Conservation (phyloP, 176 grass and related monocot species). For the Ampelocalamus luodianensis region DNA sequence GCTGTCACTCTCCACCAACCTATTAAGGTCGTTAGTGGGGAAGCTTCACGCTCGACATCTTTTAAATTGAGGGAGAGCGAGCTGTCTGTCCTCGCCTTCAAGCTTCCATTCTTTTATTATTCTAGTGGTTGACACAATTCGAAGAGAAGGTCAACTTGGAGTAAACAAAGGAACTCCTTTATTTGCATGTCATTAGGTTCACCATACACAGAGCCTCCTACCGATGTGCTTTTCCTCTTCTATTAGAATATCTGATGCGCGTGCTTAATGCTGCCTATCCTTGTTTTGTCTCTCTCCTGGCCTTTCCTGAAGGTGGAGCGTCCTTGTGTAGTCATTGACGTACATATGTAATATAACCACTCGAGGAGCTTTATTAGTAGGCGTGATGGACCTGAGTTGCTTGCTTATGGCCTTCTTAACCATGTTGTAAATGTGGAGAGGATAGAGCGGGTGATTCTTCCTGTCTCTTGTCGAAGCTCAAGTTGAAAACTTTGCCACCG, state of each 20-base stretch:
- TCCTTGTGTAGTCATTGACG: slow-evolving; percentile 47
- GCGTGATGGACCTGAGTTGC: slow-evolving; percentile 37
- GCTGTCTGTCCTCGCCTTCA: slow-evolving; percentile 49
- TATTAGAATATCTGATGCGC: slow-evolving; percentile 52
- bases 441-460: slow-evolving; percentile 48
- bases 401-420: slow-evolving; percentile 39
- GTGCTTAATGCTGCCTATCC: slow-evolving; percentile 67
- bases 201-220: slow-evolving; percentile 32
- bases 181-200: slow-evolving; percentile 41
- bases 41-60: slow-evolving; percentile 54
- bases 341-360: slow-evolving; percentile 45
- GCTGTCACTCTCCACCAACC: slow-evolving; percentile 53
- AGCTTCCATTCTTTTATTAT: slow-evolving; percentile 56
- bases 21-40: slow-evolving; percentile 44
- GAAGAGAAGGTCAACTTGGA: slow-evolving; percentile 46
- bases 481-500: slow-evolving; percentile 58
- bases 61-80: slow-evolving; percentile 44
- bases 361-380: slow-evolving; percentile 48
- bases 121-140: slow-evolving; percentile 67
- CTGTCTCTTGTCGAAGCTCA: slow-evolving; percentile 51
- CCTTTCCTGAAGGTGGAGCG: slow-evolving; percentile 52
- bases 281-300: slow-evolving; percentile 56
- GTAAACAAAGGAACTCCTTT: slow-evolving; percentile 42
- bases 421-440: slow-evolving; percentile 52
- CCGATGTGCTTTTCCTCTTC: slow-evolving; percentile 36